Percentiles rank a stretch among this genome's conserved stretches.
These are phyloP conservation scores for Solanum sejunctum DNA, from an alignment of 257 asterid genomes.

Conservation along the genomic window DNA sequence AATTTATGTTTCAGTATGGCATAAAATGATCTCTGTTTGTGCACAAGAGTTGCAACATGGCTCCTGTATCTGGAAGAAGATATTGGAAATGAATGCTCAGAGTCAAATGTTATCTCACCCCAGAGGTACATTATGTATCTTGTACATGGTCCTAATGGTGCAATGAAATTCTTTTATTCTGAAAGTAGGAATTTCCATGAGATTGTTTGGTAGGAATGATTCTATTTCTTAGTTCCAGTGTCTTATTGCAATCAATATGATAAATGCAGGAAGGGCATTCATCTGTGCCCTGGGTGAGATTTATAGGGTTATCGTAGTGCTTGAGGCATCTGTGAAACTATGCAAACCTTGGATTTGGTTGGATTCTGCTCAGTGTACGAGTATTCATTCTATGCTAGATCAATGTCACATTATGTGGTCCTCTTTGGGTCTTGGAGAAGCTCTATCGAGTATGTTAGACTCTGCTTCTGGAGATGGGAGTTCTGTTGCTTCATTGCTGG, in stretches of 20 bases:
- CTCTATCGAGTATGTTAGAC: constrained; percentile 31
- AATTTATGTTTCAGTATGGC: constrained; percentile 51
- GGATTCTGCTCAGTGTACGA: constrained; percentile 20
- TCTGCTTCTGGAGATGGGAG: constrained; percentile 12
- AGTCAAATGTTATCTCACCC: constrained; percentile 37
- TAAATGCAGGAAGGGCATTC: constrained; percentile 46
- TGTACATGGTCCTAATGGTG: not conserved
- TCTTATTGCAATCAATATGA: not conserved
- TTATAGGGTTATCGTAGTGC: constrained; percentile 58
- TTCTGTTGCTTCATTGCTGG: constrained; percentile 15
- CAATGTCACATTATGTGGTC: constrained; percentile 54
- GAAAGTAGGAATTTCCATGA: not conserved
- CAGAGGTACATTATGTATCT: constrained; percentile 37
- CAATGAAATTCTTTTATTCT: not conserved
- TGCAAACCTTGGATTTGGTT: constrained; percentile 67
- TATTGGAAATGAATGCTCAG: constrained; percentile 33
- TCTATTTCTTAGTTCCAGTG: not conserved
- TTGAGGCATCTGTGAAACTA: constrained; percentile 54
- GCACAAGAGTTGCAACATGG: constrained; percentile 62
- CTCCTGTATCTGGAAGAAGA: constrained; percentile 54
- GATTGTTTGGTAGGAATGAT: not conserved
- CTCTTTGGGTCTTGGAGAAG: constrained; percentile 56
- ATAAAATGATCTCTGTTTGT: constrained; percentile 45
- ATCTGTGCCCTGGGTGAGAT: constrained; percentile 63
- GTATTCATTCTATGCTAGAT: constrained; percentile 29